Base-by-base conservation (phyloP, 768 basidiomycete genomes). In the Phlebiopsis gigantea region DNA sequence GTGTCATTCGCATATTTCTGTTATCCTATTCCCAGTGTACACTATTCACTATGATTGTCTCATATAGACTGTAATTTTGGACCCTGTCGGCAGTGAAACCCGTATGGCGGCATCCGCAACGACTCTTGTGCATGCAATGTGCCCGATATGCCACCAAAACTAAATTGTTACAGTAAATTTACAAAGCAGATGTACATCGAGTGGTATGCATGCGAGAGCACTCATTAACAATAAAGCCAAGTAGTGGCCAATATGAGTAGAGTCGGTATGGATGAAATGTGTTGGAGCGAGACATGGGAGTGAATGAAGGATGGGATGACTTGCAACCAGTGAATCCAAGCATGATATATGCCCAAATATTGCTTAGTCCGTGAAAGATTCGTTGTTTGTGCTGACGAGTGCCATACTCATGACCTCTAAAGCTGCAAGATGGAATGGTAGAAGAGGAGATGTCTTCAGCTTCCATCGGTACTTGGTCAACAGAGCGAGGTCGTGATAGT, bases 381-480 rank as follows among this genome's bases (percentile, higher is more conserved):
- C 59, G 15, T 52, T 58, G n/a, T n/a, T n/a, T n/a, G n/a, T n/a
- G 21, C 70, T 70, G 41, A 62, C 63, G n/a, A 77, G 65, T 4
- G 73, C 73, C 28, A 66, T 64, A 17, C 70, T 69, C 81, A 90
- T 87, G 19, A 76, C 75, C 56, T 88, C 83, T 24, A 89, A 75
- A 15, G 88, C 87, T 28, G 82, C 84, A 31, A 92, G 74, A 65
- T 93, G 90, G 65, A 87, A 82, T 12, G 90, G 90, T 51, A 93
- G 68, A 39, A 74, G 72, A 9, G 81, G 75, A 63, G 81, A 77
- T 53, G 72, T 75, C 26, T 71, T 75, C 46, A 81, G 71, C 58
- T 74, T 75, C 78, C 78, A 82, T 46, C 79, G 67, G 71, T 71
- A 49, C 68, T 70, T 69, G 2, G 83, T 77, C 9, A 92, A 79